Conservation (phyloP, 768 basidiomycete species). For the Pleurotus sapidus region DNA sequence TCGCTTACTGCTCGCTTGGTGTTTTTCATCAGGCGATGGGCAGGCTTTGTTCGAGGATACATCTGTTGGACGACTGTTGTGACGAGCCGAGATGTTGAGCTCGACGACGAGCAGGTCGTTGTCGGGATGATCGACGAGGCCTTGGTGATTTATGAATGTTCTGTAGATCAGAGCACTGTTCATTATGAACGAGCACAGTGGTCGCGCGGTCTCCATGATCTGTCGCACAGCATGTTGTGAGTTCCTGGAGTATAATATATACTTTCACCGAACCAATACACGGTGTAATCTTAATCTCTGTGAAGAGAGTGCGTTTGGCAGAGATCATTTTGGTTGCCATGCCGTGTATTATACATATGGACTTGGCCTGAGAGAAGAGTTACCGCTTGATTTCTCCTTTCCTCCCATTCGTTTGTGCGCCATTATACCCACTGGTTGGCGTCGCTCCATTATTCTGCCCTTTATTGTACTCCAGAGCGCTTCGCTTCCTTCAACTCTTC, state of each 20-base stretch:
- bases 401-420: neutral
- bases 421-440: constrained; percentile 3
- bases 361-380: no score
- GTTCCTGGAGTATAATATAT: no score
- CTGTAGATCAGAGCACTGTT: constrained; percentile 34
- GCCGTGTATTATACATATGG: neutral
- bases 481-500: neutral
- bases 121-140: constrained; percentile 34
- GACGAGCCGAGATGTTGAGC: constrained; percentile 27
- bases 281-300: no score
- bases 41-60: constrained; percentile 18
- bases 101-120: constrained; percentile 30
- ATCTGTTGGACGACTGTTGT: constrained; percentile 27
- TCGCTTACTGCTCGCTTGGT: no score
- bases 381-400: neutral
- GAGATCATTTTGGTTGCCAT: constrained; percentile 5
- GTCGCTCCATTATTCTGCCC: neutral
- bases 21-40: no score
- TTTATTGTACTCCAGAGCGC: neutral
- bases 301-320: no score
- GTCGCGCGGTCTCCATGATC: no score
- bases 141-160: constrained; percentile 35
- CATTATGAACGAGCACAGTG: constrained; percentile 33
- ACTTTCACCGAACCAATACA: no score
- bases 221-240: no score